Base-by-base conservation (phyloP, 2,329 filamentous ascomycete species). In the Aspergillus ruber region DNA sequence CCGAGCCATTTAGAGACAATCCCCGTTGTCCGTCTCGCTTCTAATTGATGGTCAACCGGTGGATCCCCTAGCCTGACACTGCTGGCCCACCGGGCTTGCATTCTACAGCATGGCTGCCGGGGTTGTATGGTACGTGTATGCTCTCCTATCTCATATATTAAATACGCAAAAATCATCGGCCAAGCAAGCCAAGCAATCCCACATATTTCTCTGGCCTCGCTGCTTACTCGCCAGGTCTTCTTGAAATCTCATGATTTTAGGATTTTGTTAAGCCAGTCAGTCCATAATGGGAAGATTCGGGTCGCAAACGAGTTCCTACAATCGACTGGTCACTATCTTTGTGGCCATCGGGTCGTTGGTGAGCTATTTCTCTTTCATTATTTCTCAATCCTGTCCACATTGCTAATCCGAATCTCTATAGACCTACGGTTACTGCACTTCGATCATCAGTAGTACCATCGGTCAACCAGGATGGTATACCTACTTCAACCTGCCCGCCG, bases 361-460 rank as follows among this genome's bases (percentile, higher is more conserved):
- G 42, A 54, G 66, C 54, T n/a, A 6, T n/a, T 10, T 32, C 41
- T 10, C 18, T 1, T 45, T 7, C 3, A 29, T 3, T 35, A 8
- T 12, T 21, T 23, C 4, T 2, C 33, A 35, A 13, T 8, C 7
- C 7, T 10, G 15, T 18, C 8, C 18, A 18, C 12, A 6, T 39
- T 18, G 7, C 35, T 42, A 12, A 20, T 50, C 41, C 50, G 43
- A 49, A 17, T 35, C 32, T 41, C 13, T 7, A 15, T 46, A 75
- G 73, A 77, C 75, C 2, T 78, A 77, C 51, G 75, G 75, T 18
- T 78, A 77, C 52, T 72, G 69, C 45, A 67, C 75, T 7, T 76
- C 74, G 1, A 70, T 78, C 33, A 78, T 78, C 33, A 66, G 69
- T 35, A 75, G 72, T 47, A 78, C 75, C 13, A 77, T 78, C 45